phyloP scores from a whole-genome alignment of 2,329 filamentous ascomycete species.

The Bipolaris sorokiniana region DNA sequence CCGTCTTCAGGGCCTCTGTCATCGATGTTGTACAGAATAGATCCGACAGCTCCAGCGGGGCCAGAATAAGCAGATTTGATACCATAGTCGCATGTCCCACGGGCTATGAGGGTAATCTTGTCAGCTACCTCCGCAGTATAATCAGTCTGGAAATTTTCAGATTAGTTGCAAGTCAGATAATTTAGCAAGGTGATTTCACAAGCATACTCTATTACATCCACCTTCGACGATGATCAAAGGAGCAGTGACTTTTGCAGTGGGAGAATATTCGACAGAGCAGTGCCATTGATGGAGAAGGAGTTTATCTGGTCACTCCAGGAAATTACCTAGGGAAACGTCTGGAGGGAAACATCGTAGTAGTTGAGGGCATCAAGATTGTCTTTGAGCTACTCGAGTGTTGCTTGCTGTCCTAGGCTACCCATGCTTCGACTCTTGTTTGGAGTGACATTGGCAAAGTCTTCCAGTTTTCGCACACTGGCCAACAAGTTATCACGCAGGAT shows the following conservation, averaged over 20 bases:
- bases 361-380: not conserved
- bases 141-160: slow-evolving; percentile 50
- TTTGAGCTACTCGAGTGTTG: not conserved
- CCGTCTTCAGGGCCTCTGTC: slow-evolving; percentile 63
- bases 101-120: slow-evolving; percentile 72
- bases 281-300: not conserved
- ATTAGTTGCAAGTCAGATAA: slow-evolving; percentile 2
- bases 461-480: not conserved
- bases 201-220: not conserved
- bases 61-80: slow-evolving; percentile 72
- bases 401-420: not conserved
- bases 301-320: not conserved
- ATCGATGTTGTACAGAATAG: slow-evolving; percentile 74
- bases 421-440: not conserved
- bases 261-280: not conserved
- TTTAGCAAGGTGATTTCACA: not conserved
- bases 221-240: not conserved
- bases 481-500: not conserved
- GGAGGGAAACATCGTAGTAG: not conserved
- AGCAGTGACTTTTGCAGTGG: not conserved
- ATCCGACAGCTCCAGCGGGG: slow-evolving; percentile 71
- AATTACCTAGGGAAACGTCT: too few relatives aligned
- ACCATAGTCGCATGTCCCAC: slow-evolving; percentile 74
- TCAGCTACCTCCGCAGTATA: slow-evolving; percentile 65
- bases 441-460: not conserved